These are phyloP conservation scores for Nannochloris sp. DNA, from an alignment of 139 green algal genomes.

Conservation along the genomic window DNA sequence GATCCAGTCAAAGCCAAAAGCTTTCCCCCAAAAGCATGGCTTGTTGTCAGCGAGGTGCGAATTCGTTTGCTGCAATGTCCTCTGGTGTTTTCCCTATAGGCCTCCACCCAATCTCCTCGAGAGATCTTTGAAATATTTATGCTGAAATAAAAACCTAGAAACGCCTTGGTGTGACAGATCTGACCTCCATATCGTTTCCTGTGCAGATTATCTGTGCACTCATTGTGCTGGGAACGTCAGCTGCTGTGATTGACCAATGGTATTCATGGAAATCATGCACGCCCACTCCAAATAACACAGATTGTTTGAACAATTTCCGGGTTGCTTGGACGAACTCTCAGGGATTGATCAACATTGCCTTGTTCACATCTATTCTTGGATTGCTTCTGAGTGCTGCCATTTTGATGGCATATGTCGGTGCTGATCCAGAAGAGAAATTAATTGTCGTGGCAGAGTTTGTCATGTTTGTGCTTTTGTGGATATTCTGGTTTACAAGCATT, in stretches of 20 bases:
- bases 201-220: constrained; percentile 1
- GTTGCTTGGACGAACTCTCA: too few relatives aligned
- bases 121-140: too few relatives aligned
- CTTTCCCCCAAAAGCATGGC: background rate
- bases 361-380: background rate
- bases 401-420: background rate
- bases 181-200: too few relatives aligned
- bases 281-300: too few relatives aligned
- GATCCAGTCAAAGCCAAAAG: background rate
- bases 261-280: background rate
- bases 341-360: too few relatives aligned
- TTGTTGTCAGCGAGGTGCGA: background rate
- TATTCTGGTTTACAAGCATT: background rate
- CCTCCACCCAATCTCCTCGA: too few relatives aligned
- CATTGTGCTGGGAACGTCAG: background rate
- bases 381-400: background rate
- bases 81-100: background rate
- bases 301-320: too few relatives aligned
- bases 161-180: too few relatives aligned
- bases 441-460: background rate
- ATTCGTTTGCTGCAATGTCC: background rate
- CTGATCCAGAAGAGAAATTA: background rate
- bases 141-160: too few relatives aligned
- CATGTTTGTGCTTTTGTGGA: background rate
- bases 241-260: constrained; percentile 1